A percentile compares a stretch with the other conserved stretches of the same genome.
phyloP scores from a whole-genome alignment of 345 rosid genomes.

The Linum usitatissimum region DNA sequence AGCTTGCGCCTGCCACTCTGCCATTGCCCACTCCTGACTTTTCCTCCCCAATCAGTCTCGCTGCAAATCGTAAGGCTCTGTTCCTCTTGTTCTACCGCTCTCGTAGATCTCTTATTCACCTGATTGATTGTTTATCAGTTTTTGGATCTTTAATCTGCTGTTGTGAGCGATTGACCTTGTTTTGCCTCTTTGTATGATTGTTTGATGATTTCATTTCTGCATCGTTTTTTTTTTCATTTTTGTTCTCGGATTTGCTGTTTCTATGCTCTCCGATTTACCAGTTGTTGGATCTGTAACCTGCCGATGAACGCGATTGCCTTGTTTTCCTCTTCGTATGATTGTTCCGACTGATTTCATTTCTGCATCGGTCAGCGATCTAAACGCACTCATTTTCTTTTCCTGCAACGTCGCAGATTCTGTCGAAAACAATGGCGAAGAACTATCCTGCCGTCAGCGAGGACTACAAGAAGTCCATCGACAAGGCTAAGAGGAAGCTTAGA shows the following conservation, averaged over 20 bases:
- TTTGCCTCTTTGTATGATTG: too few relatives aligned
- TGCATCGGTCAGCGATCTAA: background rate
- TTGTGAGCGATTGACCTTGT: too few relatives aligned
- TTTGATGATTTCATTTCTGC: too few relatives aligned
- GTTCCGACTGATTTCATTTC: too few relatives aligned
- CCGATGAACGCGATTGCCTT: background rate
- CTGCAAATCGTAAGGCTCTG: slow-evolving; percentile 9
- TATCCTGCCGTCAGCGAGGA: slow-evolving; percentile 80
- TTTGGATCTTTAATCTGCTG: background rate
- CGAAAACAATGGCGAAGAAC: slow-evolving; percentile 52
- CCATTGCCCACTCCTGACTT: background rate
- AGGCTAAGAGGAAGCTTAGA: slow-evolving; percentile 75
- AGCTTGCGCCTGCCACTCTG: slow-evolving; percentile 35
- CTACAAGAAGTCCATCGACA: slow-evolving; percentile 66
- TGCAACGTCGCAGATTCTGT: background rate
- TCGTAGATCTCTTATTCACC: background rate
- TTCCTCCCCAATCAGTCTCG: background rate
- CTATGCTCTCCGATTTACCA: background rate
- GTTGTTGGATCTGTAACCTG: background rate
- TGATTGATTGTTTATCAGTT: background rate
- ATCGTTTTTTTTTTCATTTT: too few relatives aligned
- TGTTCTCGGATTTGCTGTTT: background rate
- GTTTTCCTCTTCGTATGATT: background rate
- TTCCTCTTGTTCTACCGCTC: background rate
- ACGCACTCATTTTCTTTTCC: too few relatives aligned